A percentile compares a stretch with the other conserved stretches of the same genome.
These are phyloP conservation scores for Gonapodya prolifera DNA, from an alignment of 192 early-diverging fungal genomes.

Conservation along the genomic window DNA sequence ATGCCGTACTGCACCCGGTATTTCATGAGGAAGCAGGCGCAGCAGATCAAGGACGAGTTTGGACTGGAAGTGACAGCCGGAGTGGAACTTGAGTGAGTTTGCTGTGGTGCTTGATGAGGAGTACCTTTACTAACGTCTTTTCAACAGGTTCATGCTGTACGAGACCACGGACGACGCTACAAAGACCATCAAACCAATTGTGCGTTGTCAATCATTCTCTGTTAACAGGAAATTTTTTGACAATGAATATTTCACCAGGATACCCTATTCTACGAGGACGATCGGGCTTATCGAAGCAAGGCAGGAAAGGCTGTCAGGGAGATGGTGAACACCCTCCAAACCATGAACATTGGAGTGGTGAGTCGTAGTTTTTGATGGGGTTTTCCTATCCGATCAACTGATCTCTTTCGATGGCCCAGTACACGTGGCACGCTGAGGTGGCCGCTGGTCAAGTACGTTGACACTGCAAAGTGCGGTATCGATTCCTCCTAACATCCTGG, in stretches of 20 bases:
- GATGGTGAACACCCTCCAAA: background rate
- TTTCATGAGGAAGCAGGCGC: background rate
- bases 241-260: too few relatives aligned
- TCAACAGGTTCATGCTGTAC: background rate
- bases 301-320: background rate
- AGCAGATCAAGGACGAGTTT: background rate
- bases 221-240: background rate
- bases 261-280: background rate
- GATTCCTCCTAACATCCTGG: background rate
- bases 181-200: background rate
- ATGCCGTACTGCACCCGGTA: background rate
- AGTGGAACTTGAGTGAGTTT: background rate
- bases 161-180: background rate
- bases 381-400: too few relatives aligned
- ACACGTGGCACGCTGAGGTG: background rate
- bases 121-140: background rate
- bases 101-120: background rate
- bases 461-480: background rate
- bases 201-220: background rate
- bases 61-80: background rate
- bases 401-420: background rate
- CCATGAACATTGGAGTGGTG: background rate
- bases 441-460: background rate
- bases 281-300: background rate
- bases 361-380: background rate